Conservation (phyloP, 305 asterid genomes). For the Euphrasia arctica region DNA sequence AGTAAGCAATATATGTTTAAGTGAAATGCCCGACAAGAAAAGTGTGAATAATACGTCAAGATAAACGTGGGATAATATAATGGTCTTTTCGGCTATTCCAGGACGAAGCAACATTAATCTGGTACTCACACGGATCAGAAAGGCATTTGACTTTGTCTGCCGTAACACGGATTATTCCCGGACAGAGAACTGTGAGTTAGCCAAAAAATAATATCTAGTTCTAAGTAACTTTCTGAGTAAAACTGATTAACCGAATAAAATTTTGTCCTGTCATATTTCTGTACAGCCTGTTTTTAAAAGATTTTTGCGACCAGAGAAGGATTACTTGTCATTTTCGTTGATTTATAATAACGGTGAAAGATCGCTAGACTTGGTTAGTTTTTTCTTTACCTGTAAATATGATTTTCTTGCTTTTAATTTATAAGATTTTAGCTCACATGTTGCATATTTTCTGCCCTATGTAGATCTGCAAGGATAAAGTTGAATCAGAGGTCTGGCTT, state of each 20-base stretch:
- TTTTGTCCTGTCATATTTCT: slow-evolving; percentile 6
- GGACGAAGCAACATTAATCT: slow-evolving; percentile 79
- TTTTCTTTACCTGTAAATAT: not conserved
- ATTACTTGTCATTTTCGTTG: slow-evolving; percentile 87
- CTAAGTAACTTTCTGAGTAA: not conserved
- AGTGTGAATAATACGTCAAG: not conserved
- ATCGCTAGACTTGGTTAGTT: slow-evolving; percentile 88
- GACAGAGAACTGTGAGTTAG: slow-evolving; percentile 96
- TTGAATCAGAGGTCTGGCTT: slow-evolving; percentile 87
- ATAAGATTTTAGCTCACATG: slow-evolving; percentile 6
- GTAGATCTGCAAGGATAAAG: slow-evolving; percentile 91
- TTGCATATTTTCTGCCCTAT: slow-evolving; percentile 21
- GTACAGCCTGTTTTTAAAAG: slow-evolving; percentile 76
- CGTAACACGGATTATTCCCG: slow-evolving; percentile 80
- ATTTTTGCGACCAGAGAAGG: slow-evolving; percentile 92
- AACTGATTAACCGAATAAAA: not conserved
- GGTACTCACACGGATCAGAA: slow-evolving; percentile 87
- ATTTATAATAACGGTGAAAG: slow-evolving; percentile 83
- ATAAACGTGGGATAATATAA: slow-evolving; percentile 7
- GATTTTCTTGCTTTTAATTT: not conserved
- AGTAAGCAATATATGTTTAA: slow-evolving; percentile 41
- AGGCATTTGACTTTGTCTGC: slow-evolving; percentile 71
- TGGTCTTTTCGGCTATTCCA: slow-evolving; percentile 30
- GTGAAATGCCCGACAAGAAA: slow-evolving; percentile 6
- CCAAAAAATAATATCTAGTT: no score